Conservation (phyloP, 768 basidiomycete genomes). For the Kwoniella sp. region DNA sequence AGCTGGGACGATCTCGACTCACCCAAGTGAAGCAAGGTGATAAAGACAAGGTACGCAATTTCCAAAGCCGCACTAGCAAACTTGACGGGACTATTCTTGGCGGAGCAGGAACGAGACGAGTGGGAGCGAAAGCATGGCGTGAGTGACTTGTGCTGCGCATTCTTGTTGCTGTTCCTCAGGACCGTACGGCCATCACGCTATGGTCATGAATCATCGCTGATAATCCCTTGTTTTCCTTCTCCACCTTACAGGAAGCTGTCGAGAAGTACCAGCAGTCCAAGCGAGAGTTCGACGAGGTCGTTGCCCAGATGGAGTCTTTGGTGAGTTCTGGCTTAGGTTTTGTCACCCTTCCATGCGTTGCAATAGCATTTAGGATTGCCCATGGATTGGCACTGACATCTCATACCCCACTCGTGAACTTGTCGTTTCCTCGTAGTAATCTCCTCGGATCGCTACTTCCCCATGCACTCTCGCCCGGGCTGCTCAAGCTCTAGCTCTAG, state of each 20-base stretch:
- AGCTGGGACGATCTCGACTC: not conserved
- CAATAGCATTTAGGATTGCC: too few relatives aligned
- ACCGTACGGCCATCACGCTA: too few relatives aligned
- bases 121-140: constrained; percentile 98
- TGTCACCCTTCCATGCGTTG: too few relatives aligned
- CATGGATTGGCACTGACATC: too few relatives aligned
- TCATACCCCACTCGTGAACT: too few relatives aligned
- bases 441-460: too few relatives aligned
- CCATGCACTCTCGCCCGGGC: too few relatives aligned
- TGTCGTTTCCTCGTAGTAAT: too few relatives aligned
- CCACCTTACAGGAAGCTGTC: constrained; percentile 64
- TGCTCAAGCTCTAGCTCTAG: too few relatives aligned
- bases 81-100: constrained; percentile 22
- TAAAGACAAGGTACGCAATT: not conserved
- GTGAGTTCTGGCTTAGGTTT: too few relatives aligned
- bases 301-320: constrained; percentile 70
- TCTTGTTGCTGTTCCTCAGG: not conserved
- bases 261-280: constrained; percentile 74
- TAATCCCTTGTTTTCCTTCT: not conserved
- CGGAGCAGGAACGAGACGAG: constrained; percentile 84
- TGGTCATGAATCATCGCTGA: constrained; percentile 4
- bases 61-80: not conserved
- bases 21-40: not conserved
- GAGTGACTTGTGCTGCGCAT: constrained; percentile 44
- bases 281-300: constrained; percentile 80